Conservation (phyloP, 202 grass and related monocot genomes). For the Saccharum hybrid region DNA sequence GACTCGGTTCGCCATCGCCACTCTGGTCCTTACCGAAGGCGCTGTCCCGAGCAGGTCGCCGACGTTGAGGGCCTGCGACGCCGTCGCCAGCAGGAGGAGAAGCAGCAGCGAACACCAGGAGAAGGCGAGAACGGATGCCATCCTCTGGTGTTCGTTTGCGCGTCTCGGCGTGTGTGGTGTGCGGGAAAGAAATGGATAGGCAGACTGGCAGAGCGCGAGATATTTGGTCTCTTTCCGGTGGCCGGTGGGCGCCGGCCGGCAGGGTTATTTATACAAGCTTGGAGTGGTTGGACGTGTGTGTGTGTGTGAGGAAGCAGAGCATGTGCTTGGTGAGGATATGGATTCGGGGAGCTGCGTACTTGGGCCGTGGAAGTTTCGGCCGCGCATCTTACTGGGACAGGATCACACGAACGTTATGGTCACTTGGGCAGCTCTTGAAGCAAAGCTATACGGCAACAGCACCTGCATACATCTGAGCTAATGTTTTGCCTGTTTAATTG, state of each 20-base stretch:
- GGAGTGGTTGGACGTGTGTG: background rate
- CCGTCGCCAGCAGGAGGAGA: conserved; percentile 25
- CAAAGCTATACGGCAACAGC: conserved; percentile 4
- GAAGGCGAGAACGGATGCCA: conserved; percentile 15
- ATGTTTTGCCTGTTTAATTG: background rate
- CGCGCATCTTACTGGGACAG: background rate
- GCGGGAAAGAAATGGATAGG: conserved; percentile 3
- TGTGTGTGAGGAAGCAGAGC: background rate
- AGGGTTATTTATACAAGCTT: conserved; percentile 32
- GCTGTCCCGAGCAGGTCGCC: conserved; percentile 51
- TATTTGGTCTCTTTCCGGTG: conserved; percentile 11
- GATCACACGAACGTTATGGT: background rate
- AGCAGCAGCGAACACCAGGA: conserved; percentile 24
- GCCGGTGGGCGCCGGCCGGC: background rate
- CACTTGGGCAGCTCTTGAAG: background rate
- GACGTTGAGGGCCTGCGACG: conserved; percentile 48
- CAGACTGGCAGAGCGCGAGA: background rate
- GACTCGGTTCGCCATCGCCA: background rate
- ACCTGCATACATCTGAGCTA: conserved; percentile 7
- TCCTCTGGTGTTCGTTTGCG: background rate
- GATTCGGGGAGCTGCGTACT: conserved; percentile 6
- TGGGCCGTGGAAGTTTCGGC: conserved; percentile 16
- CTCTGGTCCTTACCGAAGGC: conserved; percentile 36
- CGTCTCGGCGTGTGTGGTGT: conserved; percentile 1
- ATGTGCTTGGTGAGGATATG: background rate